Percentiles rank a stretch among this genome's conserved stretches.
phyloP scores from a whole-genome alignment of 179 eudicot genomes.

The Silene vulgaris region DNA sequence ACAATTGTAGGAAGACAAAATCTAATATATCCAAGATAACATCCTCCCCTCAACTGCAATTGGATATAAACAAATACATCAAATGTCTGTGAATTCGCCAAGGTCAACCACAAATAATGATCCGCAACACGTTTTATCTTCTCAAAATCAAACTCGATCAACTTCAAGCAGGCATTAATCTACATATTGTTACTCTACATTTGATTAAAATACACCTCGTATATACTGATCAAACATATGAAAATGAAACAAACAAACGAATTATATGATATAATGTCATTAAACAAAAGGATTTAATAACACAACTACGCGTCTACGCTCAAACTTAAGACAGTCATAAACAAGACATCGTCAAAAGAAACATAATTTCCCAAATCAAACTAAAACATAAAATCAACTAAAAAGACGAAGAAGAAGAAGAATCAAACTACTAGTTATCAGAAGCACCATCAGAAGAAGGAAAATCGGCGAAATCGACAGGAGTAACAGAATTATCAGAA shows the following conservation, averaged over 20 bases:
- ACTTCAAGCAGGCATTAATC: neutral
- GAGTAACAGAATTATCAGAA: constrained; percentile 68
- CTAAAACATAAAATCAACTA: too few relatives aligned
- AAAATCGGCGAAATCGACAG: constrained; percentile 60
- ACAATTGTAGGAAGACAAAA: neutral
- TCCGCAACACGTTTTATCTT: constrained; percentile 1
- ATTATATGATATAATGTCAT: neutral
- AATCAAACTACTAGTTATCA: constrained; percentile 23
- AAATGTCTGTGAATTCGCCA: constrained; percentile 7
- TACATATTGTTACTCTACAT: neutral
- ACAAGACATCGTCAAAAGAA: too few relatives aligned
- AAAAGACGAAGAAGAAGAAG: too few relatives aligned
- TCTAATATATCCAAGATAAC: constrained; percentile 1
- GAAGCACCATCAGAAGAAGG: constrained; percentile 36
- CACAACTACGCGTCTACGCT: too few relatives aligned
- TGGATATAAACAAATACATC: constrained; percentile 7
- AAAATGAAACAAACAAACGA: too few relatives aligned
- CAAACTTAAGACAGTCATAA: too few relatives aligned
- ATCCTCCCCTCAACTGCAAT: neutral
- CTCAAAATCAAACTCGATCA: neutral
- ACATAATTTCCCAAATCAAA: too few relatives aligned
- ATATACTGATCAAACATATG: too few relatives aligned
- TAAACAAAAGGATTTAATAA: neutral
- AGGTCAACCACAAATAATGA: constrained; percentile 14
- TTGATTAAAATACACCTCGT: too few relatives aligned